A percentile compares a stretch with the other conserved stretches of the same genome.
Evolutionary conservation across 2,329 filamentous ascomycete genomes (phyloP).

Genomic region (Fusarium drepaniforme): DNA sequence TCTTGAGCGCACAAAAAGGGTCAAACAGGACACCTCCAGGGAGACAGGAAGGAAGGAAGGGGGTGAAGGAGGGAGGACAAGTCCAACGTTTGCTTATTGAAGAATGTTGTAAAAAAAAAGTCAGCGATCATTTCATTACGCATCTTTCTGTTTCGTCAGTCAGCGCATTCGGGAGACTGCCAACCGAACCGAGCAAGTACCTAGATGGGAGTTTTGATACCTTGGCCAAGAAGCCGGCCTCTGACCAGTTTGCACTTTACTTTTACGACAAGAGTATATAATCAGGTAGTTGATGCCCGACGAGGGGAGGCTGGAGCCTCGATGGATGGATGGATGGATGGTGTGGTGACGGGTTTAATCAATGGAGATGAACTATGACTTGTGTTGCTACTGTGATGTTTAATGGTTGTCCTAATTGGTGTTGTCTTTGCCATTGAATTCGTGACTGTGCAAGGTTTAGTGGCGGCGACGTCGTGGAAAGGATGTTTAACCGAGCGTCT

Average conservation of each 20-base stretch:
- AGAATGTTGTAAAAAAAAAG: constrained; percentile 41
- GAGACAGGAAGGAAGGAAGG: constrained; percentile 9
- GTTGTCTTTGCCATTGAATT: not conserved
- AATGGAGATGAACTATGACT: constrained; percentile 30
- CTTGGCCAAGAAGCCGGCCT: constrained; percentile 36
- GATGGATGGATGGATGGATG: constrained; percentile 9
- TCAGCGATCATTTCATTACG: constrained; percentile 38
- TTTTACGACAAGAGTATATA: constrained; percentile 43
- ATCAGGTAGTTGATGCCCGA: constrained; percentile 27
- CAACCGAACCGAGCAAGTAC: constrained; percentile 15
- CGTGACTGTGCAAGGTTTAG: not conserved
- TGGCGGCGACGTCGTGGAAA: not conserved
- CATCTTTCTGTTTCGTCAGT: constrained; percentile 19
- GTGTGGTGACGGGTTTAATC: constrained; percentile 27
- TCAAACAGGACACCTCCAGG: constrained; percentile 32
- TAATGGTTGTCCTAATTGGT: not conserved
- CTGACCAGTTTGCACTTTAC: constrained; percentile 39
- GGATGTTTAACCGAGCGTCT: not conserved
- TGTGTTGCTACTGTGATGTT: constrained; percentile 7
- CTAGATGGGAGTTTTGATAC: constrained; percentile 29
- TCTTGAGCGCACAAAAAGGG: constrained; percentile 34
- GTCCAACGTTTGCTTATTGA: constrained; percentile 34
- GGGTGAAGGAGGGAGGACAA: constrained; percentile 4
- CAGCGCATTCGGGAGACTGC: constrained; percentile 25
- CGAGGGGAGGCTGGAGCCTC: constrained; percentile 17